Base-by-base conservation (phyloP, 176 grass and related monocot genomes). In the Eleusine coracana region DNA sequence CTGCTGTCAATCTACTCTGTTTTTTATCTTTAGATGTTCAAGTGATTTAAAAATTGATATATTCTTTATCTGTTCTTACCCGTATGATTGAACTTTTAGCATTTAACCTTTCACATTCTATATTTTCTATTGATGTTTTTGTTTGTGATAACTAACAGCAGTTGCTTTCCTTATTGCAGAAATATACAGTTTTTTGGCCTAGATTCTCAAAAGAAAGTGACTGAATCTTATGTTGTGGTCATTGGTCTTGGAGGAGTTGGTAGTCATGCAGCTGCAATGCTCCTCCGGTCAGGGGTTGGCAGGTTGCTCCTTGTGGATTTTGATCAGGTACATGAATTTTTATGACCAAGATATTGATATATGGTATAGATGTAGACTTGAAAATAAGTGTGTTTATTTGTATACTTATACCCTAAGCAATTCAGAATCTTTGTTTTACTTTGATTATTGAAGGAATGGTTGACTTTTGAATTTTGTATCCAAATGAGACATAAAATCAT, bases 181-280 rank as follows among this genome's bases (percentile, higher is more conserved):
- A 99, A 96, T 66, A 94, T 99, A 78, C 96, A 96, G 61, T 99
- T 99, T 86, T 99, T 99, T 81, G 96, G 93, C 68, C 45, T 84
- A 37, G 89, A 99, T 68, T 94, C 87, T 50, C 93, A 99, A 88
- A 86, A 81, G 85, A 90, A 96, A 90, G 91, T 99, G 67, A 96
- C 85, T 10, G 76, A 81, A 74, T 92, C 93, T 37, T 99, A 78
- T 79, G 87, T 92, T 83, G 80, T 99, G 34, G 84, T 96, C 46
- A 90, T 99, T 36, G 96, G 93, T 80, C 96, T 99, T 87, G 96
- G 96, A 68, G 96, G 96, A 73, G 96, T 99, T 70, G 96, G 96
- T 31, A 96, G 91, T 82, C 93, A 99, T 96, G 93, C 93, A 69
- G 91, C 93, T 83, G 92, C 93, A 50, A 96, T 99, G 93, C 93